phyloP scores from a whole-genome alignment of 257 asterid genomes.

The Nicotiana benthamiana region DNA sequence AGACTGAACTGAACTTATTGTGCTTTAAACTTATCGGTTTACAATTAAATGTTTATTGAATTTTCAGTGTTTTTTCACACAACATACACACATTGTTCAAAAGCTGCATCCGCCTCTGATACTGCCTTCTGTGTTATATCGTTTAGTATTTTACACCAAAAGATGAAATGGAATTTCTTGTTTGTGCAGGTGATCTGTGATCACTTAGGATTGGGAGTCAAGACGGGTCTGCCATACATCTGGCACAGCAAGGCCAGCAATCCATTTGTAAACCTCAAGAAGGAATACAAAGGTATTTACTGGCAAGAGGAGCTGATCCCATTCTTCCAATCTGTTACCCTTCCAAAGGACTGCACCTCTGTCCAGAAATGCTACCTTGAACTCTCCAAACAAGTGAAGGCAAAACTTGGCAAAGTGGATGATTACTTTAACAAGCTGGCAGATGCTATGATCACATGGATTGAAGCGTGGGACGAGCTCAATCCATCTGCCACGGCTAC shows the following conservation, averaged over 20 bases:
- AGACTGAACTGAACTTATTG: too few species aligned
- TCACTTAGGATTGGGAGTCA: constrained; percentile 51
- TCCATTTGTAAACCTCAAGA: constrained; percentile 58
- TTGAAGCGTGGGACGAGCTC: constrained; percentile 59
- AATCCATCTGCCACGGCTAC: constrained; percentile 18
- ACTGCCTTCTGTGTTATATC: neutral
- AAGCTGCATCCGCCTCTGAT: neutral
- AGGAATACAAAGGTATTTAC: constrained; percentile 61
- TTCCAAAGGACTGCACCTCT: constrained; percentile 40
- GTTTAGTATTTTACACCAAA: neutral
- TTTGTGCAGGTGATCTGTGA: constrained; percentile 48
- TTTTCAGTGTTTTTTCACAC: neutral
- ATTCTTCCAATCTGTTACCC: constrained; percentile 40
- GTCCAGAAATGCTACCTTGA: constrained; percentile 50
- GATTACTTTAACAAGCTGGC: constrained; percentile 49
- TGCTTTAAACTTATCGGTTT: neutral
- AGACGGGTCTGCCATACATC: constrained; percentile 50
- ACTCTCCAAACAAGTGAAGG: constrained; percentile 55
- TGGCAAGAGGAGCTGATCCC: constrained; percentile 71
- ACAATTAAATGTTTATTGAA: neutral
- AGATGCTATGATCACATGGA: constrained; percentile 58
- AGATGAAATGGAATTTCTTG: neutral
- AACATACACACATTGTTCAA: neutral
- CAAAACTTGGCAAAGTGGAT: constrained; percentile 48
- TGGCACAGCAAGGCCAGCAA: constrained; percentile 80